These are phyloP conservation scores for Mycena maculata DNA, from an alignment of 768 basidiomycete species.

Conservation along the genomic window DNA sequence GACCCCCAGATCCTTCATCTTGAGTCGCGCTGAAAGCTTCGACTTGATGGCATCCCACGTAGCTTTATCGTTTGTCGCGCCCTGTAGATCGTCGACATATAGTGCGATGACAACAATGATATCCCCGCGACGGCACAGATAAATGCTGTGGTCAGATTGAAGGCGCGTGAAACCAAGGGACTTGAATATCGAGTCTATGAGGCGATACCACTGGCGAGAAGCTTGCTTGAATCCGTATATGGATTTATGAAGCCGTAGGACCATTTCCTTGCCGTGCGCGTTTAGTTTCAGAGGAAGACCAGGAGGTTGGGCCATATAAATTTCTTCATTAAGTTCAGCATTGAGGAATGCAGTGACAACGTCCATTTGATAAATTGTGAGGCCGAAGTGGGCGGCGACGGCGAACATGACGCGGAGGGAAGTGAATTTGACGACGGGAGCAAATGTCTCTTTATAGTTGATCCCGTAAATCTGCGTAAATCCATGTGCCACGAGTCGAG, in stretches of 20 bases:
- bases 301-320: conserved; percentile 6
- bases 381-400: not conserved
- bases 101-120: conserved; percentile 1
- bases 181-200: conserved; percentile 1
- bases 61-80: not conserved
- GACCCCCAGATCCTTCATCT: conserved; percentile 7
- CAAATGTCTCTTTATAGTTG: not conserved
- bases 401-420: conserved; percentile 3
- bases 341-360: conserved; percentile 3
- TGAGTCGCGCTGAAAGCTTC: not conserved
- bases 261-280: not conserved
- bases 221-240: not conserved
- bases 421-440: conserved; percentile 8
- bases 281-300: conserved; percentile 15
- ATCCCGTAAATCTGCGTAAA: conserved; percentile 1
- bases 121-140: not conserved
- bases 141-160: conserved; percentile 13
- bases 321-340: conserved; percentile 5
- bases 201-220: not conserved
- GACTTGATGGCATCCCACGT: not conserved
- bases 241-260: conserved; percentile 1
- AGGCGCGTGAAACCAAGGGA: conserved; percentile 3
- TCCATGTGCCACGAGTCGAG: not conserved
- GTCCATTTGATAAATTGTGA: conserved; percentile 4
- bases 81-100: not conserved